phyloP scores from a whole-genome alignment of 164 flowering plant genomes.

The Nymphaea colorata region DNA sequence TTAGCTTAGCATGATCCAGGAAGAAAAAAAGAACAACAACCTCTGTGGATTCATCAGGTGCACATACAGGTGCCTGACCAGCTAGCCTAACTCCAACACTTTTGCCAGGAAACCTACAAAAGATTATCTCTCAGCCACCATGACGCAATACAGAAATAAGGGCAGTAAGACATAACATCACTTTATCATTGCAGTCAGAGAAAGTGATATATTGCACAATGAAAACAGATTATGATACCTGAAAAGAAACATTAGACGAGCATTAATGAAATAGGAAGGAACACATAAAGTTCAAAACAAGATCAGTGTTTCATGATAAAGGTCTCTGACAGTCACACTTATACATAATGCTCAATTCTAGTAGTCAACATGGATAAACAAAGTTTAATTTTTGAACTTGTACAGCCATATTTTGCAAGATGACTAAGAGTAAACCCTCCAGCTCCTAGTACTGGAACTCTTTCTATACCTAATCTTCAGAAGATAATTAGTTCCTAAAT shows the following conservation, averaged over 20 bases:
- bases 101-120: constrained; percentile 72
- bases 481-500: too few species aligned
- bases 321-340: too few species aligned
- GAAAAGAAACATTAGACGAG: neutral
- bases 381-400: too few species aligned
- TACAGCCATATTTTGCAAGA: too few species aligned
- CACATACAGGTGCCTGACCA: constrained; percentile 32
- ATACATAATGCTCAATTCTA: too few species aligned
- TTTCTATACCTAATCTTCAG: too few species aligned
- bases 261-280: neutral
- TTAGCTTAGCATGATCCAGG: neutral
- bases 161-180: too few species aligned
- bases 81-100: constrained; percentile 66
- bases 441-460: too few species aligned
- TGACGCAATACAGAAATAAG: neutral
- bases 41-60: constrained; percentile 30
- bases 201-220: neutral
- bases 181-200: too few species aligned
- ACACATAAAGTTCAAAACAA: neutral
- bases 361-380: too few species aligned
- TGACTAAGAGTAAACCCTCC: too few species aligned
- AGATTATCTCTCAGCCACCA: neutral
- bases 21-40: constrained; percentile 9
- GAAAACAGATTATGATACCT: neutral
- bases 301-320: too few species aligned